Evolutionary conservation across 2,329 filamentous ascomycete genomes (phyloP).

Genomic region (Tolypocladium tropicale): DNA sequence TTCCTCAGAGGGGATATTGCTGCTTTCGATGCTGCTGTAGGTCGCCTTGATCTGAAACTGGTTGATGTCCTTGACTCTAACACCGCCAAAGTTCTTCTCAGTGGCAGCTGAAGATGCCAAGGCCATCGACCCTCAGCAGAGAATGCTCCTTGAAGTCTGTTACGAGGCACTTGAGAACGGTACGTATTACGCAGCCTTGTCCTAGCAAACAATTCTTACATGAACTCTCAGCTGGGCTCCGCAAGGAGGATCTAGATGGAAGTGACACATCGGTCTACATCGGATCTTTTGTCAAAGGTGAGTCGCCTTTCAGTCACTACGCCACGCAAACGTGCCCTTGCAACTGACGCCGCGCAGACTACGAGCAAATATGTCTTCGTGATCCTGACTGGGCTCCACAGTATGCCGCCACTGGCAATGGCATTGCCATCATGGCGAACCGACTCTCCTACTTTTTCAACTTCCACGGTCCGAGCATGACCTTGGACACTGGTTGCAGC

Average conservation of each 20-base stretch:
- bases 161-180: conserved; percentile 42
- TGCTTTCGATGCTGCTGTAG: conserved; percentile 38
- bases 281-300: conserved; percentile 40
- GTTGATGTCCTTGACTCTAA: neutral
- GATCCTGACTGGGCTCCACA: conserved; percentile 39
- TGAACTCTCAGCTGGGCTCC: conserved; percentile 27
- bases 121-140: conserved; percentile 43
- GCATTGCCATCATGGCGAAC: conserved; percentile 43
- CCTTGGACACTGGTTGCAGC: conserved; percentile 50
- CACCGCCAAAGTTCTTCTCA: conserved; percentile 35
- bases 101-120: conserved; percentile 38
- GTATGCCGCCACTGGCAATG: conserved; percentile 43
- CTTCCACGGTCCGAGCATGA: conserved; percentile 44
- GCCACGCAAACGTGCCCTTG: neutral
- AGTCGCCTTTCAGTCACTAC: neutral
- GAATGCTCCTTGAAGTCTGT: conserved; percentile 38
- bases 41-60: conserved; percentile 7
- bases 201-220: neutral
- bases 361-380: conserved; percentile 37
- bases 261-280: conserved; percentile 37
- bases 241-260: conserved; percentile 30
- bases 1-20: conserved; percentile 37
- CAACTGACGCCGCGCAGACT: conserved; percentile 23
- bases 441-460: conserved; percentile 46
- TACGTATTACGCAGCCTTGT: conserved; percentile 9